Percentiles rank a stretch among this genome's conserved stretches.
phyloP scores from a whole-genome alignment of 208 protist genomes.

The Leishmania lainsoni region DNA sequence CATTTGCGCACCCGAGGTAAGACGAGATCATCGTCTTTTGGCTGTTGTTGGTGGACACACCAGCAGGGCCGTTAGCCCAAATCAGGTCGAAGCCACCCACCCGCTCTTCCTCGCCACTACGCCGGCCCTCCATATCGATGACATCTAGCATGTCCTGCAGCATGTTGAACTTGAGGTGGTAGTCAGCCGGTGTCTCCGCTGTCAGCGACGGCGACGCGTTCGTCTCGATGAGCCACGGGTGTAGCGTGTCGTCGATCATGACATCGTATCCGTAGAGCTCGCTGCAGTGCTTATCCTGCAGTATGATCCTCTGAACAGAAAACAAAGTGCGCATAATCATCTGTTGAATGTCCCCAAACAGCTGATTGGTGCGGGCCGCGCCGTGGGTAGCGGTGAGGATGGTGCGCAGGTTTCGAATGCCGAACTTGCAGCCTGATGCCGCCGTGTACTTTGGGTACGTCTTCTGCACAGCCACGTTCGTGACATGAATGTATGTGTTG shows the following conservation, averaged over 20 bases:
- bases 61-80: conserved; percentile 80
- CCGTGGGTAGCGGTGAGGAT: conserved; percentile 89
- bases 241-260: conserved; percentile 86
- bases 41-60: conserved; percentile 29
- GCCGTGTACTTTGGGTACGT: conserved; percentile 92
- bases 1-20: conserved; percentile 86
- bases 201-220: conserved; percentile 93
- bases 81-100: conserved; percentile 92
- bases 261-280: conserved; percentile 94
- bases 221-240: conserved; percentile 92
- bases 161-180: conserved; percentile 95
- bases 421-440: conserved; percentile 82
- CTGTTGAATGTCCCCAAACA: conserved; percentile 94
- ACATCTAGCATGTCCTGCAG: conserved; percentile 94
- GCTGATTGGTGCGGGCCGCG: conserved; percentile 71
- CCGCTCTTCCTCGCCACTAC: conserved; percentile 71
- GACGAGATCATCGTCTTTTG: conserved; percentile 23
- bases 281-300: conserved; percentile 87
- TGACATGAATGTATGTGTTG: conserved; percentile 96
- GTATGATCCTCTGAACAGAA: conserved; percentile 78
- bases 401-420: conserved; percentile 78
- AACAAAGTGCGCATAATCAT: conserved; percentile 90
- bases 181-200: conserved; percentile 93
- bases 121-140: conserved; percentile 84
- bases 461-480: conserved; percentile 97